Conservation (phyloP, 1,284 basidiomycete species). For the Pterula multifida region DNA sequence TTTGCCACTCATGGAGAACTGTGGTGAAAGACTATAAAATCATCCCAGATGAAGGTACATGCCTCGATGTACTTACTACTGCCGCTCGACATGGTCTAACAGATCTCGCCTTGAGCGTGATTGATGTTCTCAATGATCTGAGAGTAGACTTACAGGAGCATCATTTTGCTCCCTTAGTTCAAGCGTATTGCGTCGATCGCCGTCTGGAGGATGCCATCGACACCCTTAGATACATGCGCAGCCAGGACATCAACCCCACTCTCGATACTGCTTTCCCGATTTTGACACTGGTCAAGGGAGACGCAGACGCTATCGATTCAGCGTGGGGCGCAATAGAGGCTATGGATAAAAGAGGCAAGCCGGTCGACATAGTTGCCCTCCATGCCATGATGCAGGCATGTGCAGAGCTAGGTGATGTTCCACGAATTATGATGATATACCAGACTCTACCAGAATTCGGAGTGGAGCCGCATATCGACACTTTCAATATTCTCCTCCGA, state of each 20-base stretch:
- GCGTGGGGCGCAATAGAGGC: slow-evolving; percentile 57
- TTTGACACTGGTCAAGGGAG: slow-evolving; percentile 31
- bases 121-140: slow-evolving; percentile 38
- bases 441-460: slow-evolving; percentile 45
- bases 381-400: slow-evolving; percentile 61
- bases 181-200: slow-evolving; percentile 38
- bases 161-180: slow-evolving; percentile 59
- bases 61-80: slow-evolving; percentile 55
- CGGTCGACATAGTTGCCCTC: slow-evolving; percentile 45
- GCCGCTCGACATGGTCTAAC: slow-evolving; percentile 62
- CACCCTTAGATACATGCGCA: slow-evolving; percentile 43
- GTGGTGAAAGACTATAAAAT: slow-evolving; percentile 39
- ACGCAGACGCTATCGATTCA: slow-evolving; percentile 47
- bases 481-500: slow-evolving; percentile 59
- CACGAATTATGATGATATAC: slow-evolving; percentile 70
- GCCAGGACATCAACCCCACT: slow-evolving; percentile 30
- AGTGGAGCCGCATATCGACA: slow-evolving; percentile 45
- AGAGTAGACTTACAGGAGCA: slow-evolving; percentile 47
- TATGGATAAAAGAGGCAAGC: slow-evolving; percentile 37
- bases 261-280: slow-evolving; percentile 40
- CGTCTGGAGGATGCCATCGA: slow-evolving; percentile 48
- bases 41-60: slow-evolving; percentile 64
- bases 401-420: slow-evolving; percentile 51
- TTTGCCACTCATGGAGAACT: slow-evolving; percentile 49
- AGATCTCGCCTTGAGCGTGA: slow-evolving; percentile 52